phyloP scores from a whole-genome alignment of 1,139 yeast genomes.

The Geotrichum carabidarum region DNA sequence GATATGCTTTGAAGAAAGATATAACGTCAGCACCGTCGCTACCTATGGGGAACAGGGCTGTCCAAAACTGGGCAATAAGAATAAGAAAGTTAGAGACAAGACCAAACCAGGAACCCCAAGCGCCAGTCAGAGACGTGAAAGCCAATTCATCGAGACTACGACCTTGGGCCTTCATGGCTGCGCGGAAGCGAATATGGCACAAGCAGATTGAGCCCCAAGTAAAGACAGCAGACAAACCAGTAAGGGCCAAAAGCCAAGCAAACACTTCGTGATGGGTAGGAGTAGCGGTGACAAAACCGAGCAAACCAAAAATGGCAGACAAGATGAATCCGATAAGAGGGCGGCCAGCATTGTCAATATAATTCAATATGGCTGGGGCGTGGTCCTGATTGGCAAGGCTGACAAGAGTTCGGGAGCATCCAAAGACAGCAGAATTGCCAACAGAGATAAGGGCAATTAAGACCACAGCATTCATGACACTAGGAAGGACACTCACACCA shows the following conservation, averaged over 20 bases:
- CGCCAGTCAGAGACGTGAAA: conserved; percentile 64
- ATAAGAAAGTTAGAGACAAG: conserved; percentile 55
- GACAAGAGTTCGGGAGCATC: conserved; percentile 73
- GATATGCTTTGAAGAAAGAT: conserved; percentile 49
- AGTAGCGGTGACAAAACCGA: conserved; percentile 66
- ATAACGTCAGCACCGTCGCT: conserved; percentile 40
- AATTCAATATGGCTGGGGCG: conserved; percentile 68
- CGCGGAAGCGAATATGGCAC: conserved; percentile 74
- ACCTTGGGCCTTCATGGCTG: conserved; percentile 63
- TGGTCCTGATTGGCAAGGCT: conserved; percentile 78
- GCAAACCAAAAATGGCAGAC: conserved; percentile 57
- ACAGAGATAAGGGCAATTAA: conserved; percentile 65
- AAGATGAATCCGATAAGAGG: conserved; percentile 62
- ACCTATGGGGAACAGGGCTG: conserved; percentile 67
- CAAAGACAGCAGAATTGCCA: conserved; percentile 73
- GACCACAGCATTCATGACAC: conserved; percentile 68
- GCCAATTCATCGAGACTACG: conserved; percentile 62
- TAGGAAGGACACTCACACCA: conserved; percentile 57
- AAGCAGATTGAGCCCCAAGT: conserved; percentile 79
- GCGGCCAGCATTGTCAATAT: conserved; percentile 69
- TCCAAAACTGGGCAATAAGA: conserved; percentile 76
- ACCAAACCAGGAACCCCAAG: conserved; percentile 67
- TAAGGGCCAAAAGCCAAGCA: conserved; percentile 74
- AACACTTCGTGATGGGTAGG: conserved; percentile 62
- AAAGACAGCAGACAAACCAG: conserved; percentile 78